A percentile compares a stretch with the other conserved stretches of the same genome.
Evolutionary conservation across 306 rosid species (phyloP).

Genomic region (Vigna angularis): DNA sequence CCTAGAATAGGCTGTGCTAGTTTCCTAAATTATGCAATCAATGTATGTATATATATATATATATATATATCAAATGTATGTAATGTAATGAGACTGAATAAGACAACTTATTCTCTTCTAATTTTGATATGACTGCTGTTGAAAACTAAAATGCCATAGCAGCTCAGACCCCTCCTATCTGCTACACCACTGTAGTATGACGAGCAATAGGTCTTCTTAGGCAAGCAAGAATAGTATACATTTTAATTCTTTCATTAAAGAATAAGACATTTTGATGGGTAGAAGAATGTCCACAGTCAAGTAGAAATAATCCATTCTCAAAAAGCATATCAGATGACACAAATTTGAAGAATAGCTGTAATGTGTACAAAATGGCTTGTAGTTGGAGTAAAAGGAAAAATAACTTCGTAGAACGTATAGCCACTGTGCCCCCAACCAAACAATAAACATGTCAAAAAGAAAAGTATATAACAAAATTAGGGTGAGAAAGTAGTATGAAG

Average conservation of each 20-base stretch:
- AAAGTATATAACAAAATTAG: background rate
- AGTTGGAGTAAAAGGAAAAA: slow-evolving; percentile 13
- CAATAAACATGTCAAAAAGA: slow-evolving; percentile 7
- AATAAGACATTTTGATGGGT: background rate
- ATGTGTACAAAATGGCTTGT: background rate
- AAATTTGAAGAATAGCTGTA: slow-evolving; percentile 8
- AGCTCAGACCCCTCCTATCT: background rate
- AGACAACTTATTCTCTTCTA: too few relatives aligned
- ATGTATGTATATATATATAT: too few relatives aligned
- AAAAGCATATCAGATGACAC: slow-evolving; percentile 19
- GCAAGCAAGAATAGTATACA: slow-evolving; percentile 1
- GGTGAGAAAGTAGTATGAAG: slow-evolving; percentile 23
- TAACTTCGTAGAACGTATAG: background rate
- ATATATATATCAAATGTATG: too few relatives aligned
- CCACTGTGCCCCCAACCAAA: background rate
- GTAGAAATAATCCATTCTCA: slow-evolving; percentile 5
- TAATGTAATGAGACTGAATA: too few relatives aligned
- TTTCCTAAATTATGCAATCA: too few relatives aligned
- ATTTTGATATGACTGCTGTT: background rate
- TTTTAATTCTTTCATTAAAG: background rate
- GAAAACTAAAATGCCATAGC: background rate
- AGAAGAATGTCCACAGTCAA: background rate
- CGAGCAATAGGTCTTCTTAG: background rate
- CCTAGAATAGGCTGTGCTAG: too few relatives aligned
- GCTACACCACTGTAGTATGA: background rate